A percentile compares a stretch with the other conserved stretches of the same genome.
Conservation (phyloP, 129 eudicot genomes). For the Flaveria robusta region DNA sequence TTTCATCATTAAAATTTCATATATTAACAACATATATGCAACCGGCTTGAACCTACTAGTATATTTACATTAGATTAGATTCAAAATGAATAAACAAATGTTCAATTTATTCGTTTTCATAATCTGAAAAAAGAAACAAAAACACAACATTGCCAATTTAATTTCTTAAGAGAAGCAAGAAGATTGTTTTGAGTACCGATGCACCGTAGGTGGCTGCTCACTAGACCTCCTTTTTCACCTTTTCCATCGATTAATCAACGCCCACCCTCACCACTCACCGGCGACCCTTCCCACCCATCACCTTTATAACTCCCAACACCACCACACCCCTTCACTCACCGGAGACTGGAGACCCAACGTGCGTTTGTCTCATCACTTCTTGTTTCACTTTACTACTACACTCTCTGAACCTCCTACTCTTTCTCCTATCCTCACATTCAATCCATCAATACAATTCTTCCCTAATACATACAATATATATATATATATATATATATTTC, state of each 20-base stretch:
- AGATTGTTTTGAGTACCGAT: not conserved
- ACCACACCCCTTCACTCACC: not conserved
- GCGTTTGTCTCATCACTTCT: conserved; percentile 23
- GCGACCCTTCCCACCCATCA: conserved; percentile 35
- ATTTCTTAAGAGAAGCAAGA: not conserved
- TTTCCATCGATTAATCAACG: conserved; percentile 34
- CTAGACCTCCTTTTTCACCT: conserved; percentile 28
- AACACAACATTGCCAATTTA: no score
- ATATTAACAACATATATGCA: no score
- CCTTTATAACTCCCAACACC: conserved; percentile 23
- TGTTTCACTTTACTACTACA: conserved; percentile 33
- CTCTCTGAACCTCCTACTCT: conserved; percentile 11
- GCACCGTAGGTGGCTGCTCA: conserved; percentile 16
- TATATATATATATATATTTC: no score
- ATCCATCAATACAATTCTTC: no score
- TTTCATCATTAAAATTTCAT: no score
- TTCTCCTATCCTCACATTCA: not conserved
- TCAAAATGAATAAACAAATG: no score
- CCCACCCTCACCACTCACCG: conserved; percentile 27
- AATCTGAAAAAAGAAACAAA: no score
- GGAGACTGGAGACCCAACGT: conserved; percentile 23
- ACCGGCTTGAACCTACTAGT: no score
- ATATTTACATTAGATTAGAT: no score
- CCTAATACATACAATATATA: no score
- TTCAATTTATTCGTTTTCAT: no score